Percentiles rank a stretch among this genome's conserved stretches.
Conservation (phyloP, 2,329 filamentous ascomycete genomes). For the Corynespora cassiicola region DNA sequence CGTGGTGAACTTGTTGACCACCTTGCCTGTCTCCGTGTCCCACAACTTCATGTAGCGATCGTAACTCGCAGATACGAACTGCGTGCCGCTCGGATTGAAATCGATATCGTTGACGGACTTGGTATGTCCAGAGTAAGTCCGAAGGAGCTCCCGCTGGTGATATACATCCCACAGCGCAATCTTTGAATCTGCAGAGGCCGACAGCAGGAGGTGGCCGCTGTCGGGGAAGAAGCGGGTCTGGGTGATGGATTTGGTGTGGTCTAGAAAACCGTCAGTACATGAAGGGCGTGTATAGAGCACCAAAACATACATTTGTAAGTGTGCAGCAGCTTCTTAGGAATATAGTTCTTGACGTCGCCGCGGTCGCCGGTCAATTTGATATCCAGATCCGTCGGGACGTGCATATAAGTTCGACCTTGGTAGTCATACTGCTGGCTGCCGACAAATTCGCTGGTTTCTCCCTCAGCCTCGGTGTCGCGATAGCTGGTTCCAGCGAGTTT, state of each 20-base stretch:
- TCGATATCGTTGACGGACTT: constrained; percentile 90
- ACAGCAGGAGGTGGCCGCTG: constrained; percentile 87
- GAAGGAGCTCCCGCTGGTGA: constrained; percentile 84
- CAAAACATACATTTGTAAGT: constrained; percentile 94
- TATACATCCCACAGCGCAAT: constrained; percentile 96
- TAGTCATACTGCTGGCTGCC: constrained; percentile 87
- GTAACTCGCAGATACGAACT: constrained; percentile 90
- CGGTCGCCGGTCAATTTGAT: constrained; percentile 73
- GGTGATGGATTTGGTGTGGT: constrained; percentile 82
- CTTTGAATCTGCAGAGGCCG: constrained; percentile 86
- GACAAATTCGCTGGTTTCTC: constrained; percentile 86
- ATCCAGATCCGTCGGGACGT: constrained; percentile 71
- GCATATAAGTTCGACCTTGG: constrained; percentile 96
- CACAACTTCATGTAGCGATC: constrained; percentile 97
- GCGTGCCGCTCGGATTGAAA: constrained; percentile 82
- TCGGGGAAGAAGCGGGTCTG: constrained; percentile 87
- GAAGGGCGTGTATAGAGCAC: no score
- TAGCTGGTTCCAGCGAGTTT: constrained; percentile 64
- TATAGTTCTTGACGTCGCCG: constrained; percentile 84
- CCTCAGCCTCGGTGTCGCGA: constrained; percentile 50
- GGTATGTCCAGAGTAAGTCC: constrained; percentile 88
- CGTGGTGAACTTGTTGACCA: constrained; percentile 85
- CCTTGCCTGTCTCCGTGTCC: constrained; percentile 95
- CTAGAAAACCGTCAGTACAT: no score
- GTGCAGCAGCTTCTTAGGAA: constrained; percentile 92